A percentile compares a stretch with the other conserved stretches of the same genome.
Conservation (phyloP, 2,329 filamentous ascomycete species). For the Penicillium verrucosum region DNA sequence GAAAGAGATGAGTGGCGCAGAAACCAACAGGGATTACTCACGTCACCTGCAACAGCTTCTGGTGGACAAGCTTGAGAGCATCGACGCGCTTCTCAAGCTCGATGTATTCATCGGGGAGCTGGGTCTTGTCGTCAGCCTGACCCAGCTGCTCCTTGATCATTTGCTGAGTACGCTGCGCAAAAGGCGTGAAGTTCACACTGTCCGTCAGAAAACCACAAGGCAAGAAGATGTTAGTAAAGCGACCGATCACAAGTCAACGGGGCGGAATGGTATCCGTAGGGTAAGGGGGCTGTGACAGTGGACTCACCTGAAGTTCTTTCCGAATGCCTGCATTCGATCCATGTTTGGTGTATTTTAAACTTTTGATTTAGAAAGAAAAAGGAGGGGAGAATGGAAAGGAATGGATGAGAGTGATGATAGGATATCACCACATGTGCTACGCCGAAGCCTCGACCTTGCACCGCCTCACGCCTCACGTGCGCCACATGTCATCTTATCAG, state of each 20-base stretch:
- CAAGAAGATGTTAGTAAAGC: slow-evolving; percentile 32
- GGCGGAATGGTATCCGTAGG: slow-evolving; percentile 5
- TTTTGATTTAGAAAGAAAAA: background rate
- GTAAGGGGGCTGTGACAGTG: slow-evolving; percentile 12
- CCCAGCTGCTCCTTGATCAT: slow-evolving; percentile 98
- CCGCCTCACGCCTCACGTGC: slow-evolving; percentile 18
- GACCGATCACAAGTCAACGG: slow-evolving; percentile 13
- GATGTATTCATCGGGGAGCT: slow-evolving; percentile 95
- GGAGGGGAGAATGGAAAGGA: background rate
- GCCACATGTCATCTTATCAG: slow-evolving; percentile 23
- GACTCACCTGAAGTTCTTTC: slow-evolving; percentile 66
- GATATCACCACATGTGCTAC: slow-evolving; percentile 10
- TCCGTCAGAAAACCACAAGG: slow-evolving; percentile 48
- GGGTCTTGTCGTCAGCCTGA: slow-evolving; percentile 93
- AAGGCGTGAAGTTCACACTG: slow-evolving; percentile 84
- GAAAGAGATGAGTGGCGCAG: background rate
- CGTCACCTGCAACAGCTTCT: slow-evolving; percentile 96
- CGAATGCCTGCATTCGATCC: slow-evolving; percentile 68
- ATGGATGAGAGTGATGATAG: slow-evolving; percentile 8
- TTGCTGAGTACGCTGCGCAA: slow-evolving; percentile 90
- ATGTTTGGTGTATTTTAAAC: slow-evolving; percentile 42
- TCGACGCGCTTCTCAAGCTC: slow-evolving; percentile 98
- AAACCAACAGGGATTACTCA: slow-evolving; percentile 49
- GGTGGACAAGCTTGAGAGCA: slow-evolving; percentile 93
- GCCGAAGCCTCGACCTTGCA: slow-evolving; percentile 18